Base-by-base conservation (phyloP, 2,329 filamentous ascomycete genomes). In the Aspergillus costaricaensis region DNA sequence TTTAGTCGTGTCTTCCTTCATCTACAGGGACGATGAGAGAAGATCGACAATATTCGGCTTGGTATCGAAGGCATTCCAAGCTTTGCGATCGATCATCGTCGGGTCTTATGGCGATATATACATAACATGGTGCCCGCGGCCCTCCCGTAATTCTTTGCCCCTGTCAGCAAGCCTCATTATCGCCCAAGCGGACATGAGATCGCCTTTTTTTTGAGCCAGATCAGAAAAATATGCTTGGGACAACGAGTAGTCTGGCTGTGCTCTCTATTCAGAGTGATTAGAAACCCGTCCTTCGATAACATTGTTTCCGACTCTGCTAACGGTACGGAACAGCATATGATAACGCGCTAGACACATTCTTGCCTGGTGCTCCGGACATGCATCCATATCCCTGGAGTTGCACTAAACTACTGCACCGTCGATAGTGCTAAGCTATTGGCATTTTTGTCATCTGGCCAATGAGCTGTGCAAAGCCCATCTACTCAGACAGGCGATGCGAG, bases 341-440 rank as follows among this genome's bases (percentile, higher is more conserved):
- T 50, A 27, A 27, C n/a, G 47, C 47, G 7, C 47, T 50, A 50
- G 32, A 36, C 32, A 36, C 32, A 36, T 36, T 36, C 32, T 36
- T 36, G 12, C 32, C 12, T 36, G 32, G 32, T 32, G 30, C 47
- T 15, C 8, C 15, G 47, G 27, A 27, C 47, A 50, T 50, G 47
- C 47, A 50, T 32, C 25, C 17, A 50, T 27, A 50, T 50, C 47
- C 47, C 47, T 50, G 47, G 47, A 30, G 25, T 30, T 50, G 47
- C 47, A 27, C 25, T 32, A 17, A 30, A 27, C 44, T 49, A 49
- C 44, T 49, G 44, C 25, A 23, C 44, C 44, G 47, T 30, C 47
- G 8, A 27, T 36, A 27, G 47, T 50, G 47, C 47, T 50, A 50
- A 30, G 25, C 25, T 27, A n/a, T 27, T 25, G 10, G 47, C 47